Percentiles rank a stretch among this genome's conserved stretches.
Conservation (phyloP, 371 early-diverging fungal genomes). For the Rhizopus sp. region DNA sequence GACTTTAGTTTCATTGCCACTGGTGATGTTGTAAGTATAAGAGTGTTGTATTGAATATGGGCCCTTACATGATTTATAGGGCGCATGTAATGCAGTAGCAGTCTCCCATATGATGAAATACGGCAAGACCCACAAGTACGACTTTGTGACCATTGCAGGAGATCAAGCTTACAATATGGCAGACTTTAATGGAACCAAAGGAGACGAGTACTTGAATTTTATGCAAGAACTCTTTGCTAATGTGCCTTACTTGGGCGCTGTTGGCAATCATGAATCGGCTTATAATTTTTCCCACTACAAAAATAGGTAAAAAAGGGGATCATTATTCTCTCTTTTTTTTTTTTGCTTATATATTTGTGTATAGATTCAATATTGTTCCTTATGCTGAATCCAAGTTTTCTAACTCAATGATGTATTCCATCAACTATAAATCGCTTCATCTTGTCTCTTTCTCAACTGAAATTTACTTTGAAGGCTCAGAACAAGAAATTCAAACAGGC, state of each 20-base stretch:
- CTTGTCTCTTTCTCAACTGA: conserved; percentile 49
- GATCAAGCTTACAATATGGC: conserved; percentile 51
- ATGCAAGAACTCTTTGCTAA: conserved; percentile 39
- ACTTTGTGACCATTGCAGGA: conserved; percentile 47
- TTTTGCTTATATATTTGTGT: too few relatives aligned
- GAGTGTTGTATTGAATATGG: too few relatives aligned
- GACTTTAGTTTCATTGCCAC: conserved; percentile 44
- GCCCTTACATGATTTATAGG: conserved; percentile 16
- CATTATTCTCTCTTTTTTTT: background rate
- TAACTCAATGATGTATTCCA: conserved; percentile 40
- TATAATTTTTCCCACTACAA: conserved; percentile 51
- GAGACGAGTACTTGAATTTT: conserved; percentile 49
- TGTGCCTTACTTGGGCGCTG: conserved; percentile 44
- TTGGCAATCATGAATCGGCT: conserved; percentile 47
- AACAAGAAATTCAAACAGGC: conserved; percentile 31
- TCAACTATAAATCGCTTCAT: conserved; percentile 47
- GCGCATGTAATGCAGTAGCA: conserved; percentile 47
- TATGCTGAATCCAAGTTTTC: conserved; percentile 36
- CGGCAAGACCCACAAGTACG: conserved; percentile 40
- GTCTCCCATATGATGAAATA: conserved; percentile 30
- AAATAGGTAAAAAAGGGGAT: conserved; percentile 27
- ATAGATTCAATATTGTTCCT: conserved; percentile 39
- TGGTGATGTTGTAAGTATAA: conserved; percentile 41
- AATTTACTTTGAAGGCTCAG: conserved; percentile 35
- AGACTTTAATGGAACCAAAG: conserved; percentile 46